Evolutionary conservation across 805 yeast species (phyloP), one percentile per base, ranked within the genome.

Genomic region (Pichia californica): DNA sequence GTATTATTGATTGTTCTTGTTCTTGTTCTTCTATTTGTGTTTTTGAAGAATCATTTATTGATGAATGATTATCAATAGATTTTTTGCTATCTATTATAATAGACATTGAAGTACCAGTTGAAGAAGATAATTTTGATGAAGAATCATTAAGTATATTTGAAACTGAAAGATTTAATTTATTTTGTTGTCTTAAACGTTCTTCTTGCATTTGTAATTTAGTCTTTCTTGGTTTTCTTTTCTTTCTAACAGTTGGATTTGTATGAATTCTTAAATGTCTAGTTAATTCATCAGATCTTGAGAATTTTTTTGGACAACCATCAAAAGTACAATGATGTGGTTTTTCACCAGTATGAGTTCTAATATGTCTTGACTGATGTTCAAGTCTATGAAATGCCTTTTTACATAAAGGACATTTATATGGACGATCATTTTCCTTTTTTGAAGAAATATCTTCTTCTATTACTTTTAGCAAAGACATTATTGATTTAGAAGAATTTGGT

Each of bases 321-420:
- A 71, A 83, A 23, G 78, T 73, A 62, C 89, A 83, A n/a, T 73
- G 74, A 59, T 83, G 88, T 3, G 91, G 91, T 57, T 80, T 82
- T 55, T 83, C 89, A 21, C 91, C 91, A 0, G 91, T 83, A 55
- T 83, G 91, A 11, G 88, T 83, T 55, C 89, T 67, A 46, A 83
- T 80, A 54, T 83, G 91, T 54, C 91, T 71, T 8, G 88, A 81
- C 56, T 81, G 88, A 61, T 83, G 91, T 55, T 83, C 91, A 34
- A 83, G 60, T 45, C 91, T 68, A 56, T 81, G 87, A 57, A 83
- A 83, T 0, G 86, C 87, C 60, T 83, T 79, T 31, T 76, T 76
- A 58, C 91, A 83, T 56, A 81, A 70, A 4, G 88, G 82, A 57
- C 91, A 83, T 48, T 80, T 77, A 62, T 80, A 83, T 1, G 89